A percentile compares a stretch with the other conserved stretches of the same genome.
phyloP scores from a whole-genome alignment of 1,139 yeast genomes.

The Taphrina wiesneri region DNA sequence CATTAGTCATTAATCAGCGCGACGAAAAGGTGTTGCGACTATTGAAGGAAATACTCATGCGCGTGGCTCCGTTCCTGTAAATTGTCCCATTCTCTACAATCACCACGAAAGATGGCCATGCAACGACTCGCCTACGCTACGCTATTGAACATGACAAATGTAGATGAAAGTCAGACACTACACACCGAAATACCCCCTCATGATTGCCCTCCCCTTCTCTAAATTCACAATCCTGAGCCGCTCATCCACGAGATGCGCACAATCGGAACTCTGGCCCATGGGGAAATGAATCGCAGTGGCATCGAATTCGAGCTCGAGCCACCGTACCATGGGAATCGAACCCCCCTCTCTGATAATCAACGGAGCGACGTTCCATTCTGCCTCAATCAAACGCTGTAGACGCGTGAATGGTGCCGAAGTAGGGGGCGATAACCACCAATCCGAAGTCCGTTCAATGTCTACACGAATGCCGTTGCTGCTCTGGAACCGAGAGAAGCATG shows the following conservation, averaged over 20 bases:
- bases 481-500: conserved; percentile 52
- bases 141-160: background rate
- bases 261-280: conserved; percentile 92
- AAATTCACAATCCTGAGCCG: conserved; percentile 75
- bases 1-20: background rate
- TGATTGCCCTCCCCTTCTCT: conserved; percentile 67
- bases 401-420: conserved; percentile 68
- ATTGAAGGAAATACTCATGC: background rate
- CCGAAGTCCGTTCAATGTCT: conserved; percentile 73
- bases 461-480: conserved; percentile 59
- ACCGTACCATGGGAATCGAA: conserved; percentile 85
- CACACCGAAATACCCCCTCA: conserved; percentile 44
- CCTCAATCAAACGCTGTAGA: conserved; percentile 58
- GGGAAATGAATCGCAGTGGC: conserved; percentile 97
- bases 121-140: background rate
- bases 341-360: conserved; percentile 93
- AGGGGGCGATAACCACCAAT: conserved; percentile 94
- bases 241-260: conserved; percentile 90
- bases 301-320: conserved; percentile 72
- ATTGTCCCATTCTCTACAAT: no score
- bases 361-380: conserved; percentile 71
- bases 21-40: conserved; percentile 8
- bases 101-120: no score
- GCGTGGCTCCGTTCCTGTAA: conserved; percentile 5
- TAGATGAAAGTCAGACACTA: background rate